Evolutionary conservation across 208 protist genomes (phyloP).

Genomic region (Novymonas esmeraldas): DNA sequence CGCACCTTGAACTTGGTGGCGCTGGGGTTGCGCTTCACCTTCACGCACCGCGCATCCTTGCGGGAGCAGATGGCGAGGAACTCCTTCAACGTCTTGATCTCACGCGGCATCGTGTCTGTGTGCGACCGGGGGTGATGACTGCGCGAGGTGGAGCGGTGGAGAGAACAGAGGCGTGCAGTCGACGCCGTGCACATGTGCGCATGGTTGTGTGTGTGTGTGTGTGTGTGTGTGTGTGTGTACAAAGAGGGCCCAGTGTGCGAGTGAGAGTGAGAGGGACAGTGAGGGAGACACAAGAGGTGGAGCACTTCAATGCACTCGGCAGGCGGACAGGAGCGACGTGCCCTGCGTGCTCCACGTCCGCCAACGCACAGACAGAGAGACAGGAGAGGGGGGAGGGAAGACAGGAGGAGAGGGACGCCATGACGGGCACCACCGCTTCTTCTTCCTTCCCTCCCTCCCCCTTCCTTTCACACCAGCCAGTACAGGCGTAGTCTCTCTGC

Average conservation of each 20-base stretch:
- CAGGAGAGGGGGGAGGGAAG: too few relatives aligned
- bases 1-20: slow-evolving; percentile 95
- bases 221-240: not conserved
- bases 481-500: too few relatives aligned
- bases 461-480: too few relatives aligned
- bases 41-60: slow-evolving; percentile 92
- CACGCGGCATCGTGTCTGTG: slow-evolving; percentile 70
- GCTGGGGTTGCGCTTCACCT: slow-evolving; percentile 91
- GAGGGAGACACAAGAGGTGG: not conserved
- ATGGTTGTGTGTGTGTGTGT: slow-evolving; percentile 9
- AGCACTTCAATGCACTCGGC: too few relatives aligned
- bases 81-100: slow-evolving; percentile 94
- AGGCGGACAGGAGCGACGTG: too few relatives aligned
- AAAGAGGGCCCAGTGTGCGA: too few relatives aligned
- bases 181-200: too few relatives aligned
- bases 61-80: slow-evolving; percentile 93
- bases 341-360: too few relatives aligned
- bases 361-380: too few relatives aligned
- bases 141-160: slow-evolving; percentile 5
- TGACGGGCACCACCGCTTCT: too few relatives aligned
- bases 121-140: not conserved
- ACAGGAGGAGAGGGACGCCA: too few relatives aligned
- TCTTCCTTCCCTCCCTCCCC: too few relatives aligned
- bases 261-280: not conserved
- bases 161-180: slow-evolving; percentile 13